Percentiles rank a stretch among this genome's conserved stretches.
These are phyloP conservation scores for Diaporthe longicolla DNA, from an alignment of 2,329 filamentous ascomycete species.

Conservation along the genomic window DNA sequence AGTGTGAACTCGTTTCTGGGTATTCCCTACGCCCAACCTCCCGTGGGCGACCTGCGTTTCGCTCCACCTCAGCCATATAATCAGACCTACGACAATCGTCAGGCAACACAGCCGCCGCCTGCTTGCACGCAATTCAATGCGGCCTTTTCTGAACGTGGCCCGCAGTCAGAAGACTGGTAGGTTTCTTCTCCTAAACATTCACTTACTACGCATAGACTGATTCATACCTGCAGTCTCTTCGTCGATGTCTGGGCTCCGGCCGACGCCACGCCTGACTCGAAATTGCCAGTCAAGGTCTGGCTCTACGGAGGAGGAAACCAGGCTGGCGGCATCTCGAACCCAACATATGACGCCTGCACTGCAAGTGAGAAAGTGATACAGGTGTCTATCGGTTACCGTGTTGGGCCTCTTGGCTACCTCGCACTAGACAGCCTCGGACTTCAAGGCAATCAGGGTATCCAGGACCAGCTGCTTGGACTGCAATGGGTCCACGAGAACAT, in stretches of 20 bases:
- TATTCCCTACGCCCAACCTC: slow-evolving; percentile 37
- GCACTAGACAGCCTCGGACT: slow-evolving; percentile 56
- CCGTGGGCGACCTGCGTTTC: slow-evolving; percentile 34
- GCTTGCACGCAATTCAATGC: slow-evolving; percentile 32
- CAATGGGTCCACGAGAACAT: slow-evolving; percentile 66
- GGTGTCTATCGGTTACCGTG: slow-evolving; percentile 55
- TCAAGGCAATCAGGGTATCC: slow-evolving; percentile 63
- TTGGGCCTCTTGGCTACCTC: slow-evolving; percentile 64
- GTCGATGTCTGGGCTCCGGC: slow-evolving; percentile 35
- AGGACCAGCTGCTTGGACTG: slow-evolving; percentile 64
- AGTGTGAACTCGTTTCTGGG: slow-evolving; percentile 33
- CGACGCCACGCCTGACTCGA: slow-evolving; percentile 28
- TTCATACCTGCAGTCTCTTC: slow-evolving; percentile 22
- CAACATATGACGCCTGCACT: slow-evolving; percentile 47
- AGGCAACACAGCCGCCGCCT: slow-evolving; percentile 32
- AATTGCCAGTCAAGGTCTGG: slow-evolving; percentile 42
- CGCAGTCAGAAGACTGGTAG: slow-evolving; percentile 39
- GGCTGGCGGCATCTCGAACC: slow-evolving; percentile 46
- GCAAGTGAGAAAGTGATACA: slow-evolving; percentile 46
- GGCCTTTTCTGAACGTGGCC: slow-evolving; percentile 23
- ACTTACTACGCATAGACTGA: not conserved
- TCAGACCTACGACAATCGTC: slow-evolving; percentile 5
- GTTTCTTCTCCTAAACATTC: not conserved
- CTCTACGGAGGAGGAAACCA: slow-evolving; percentile 47
- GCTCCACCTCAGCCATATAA: slow-evolving; percentile 35